Conservation (phyloP, 768 basidiomycete species). For the Megacollybia marginata region DNA sequence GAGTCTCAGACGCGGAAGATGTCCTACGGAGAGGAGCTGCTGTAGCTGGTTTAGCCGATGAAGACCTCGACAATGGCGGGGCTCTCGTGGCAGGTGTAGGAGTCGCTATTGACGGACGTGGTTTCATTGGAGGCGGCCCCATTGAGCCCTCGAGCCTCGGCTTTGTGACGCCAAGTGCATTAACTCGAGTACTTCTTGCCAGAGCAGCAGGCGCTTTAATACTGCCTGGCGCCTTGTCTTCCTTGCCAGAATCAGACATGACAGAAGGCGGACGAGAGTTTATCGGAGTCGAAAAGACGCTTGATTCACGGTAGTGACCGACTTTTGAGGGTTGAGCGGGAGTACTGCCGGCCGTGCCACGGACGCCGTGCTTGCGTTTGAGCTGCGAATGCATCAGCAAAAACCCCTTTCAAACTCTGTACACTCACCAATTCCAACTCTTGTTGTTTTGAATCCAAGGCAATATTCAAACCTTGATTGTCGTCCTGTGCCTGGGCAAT, state of each 20-base stretch:
- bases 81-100: conserved; percentile 29
- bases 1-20: conserved; percentile 19
- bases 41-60: conserved; percentile 21
- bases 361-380: conserved; percentile 55
- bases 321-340: conserved; percentile 39
- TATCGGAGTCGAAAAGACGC: conserved; percentile 47
- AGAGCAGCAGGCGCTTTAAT: conserved; percentile 24
- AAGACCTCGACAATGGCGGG: conserved; percentile 27
- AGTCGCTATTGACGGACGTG: conserved; percentile 27
- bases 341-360: conserved; percentile 48
- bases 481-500: conserved; percentile 68
- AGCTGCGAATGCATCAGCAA: conserved; percentile 28
- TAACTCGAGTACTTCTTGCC: conserved; percentile 44
- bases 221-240: conserved; percentile 6
- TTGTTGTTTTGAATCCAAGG: conserved; percentile 90
- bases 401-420: background rate
- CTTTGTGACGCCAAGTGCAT: conserved; percentile 18
- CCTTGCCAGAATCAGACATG: conserved; percentile 41
- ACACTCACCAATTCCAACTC: conserved; percentile 78
- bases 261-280: conserved; percentile 48
- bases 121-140: conserved; percentile 36
- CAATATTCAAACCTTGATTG: conserved; percentile 78
- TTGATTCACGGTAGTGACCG: conserved; percentile 40
- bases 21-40: conserved; percentile 25
- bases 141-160: conserved; percentile 33